phyloP scores from a whole-genome alignment of 495 filamentous ascomycete species.

The Xylona heveae region DNA sequence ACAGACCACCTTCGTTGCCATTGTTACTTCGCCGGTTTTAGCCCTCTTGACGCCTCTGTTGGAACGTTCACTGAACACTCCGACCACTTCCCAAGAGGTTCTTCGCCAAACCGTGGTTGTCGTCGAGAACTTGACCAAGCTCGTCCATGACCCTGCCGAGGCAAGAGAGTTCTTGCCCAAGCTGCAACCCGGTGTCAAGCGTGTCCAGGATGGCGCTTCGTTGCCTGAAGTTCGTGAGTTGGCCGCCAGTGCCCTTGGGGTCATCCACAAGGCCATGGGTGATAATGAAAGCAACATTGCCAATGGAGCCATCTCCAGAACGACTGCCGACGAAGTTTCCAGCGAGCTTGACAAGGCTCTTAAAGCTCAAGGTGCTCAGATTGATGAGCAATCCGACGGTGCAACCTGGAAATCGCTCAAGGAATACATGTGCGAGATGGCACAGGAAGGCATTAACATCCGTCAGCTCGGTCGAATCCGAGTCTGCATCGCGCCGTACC shows the following conservation, averaged over 20 bases:
- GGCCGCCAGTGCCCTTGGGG: conserved; percentile 56
- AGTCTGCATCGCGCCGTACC: conserved; percentile 44
- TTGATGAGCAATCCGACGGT: conserved; percentile 30
- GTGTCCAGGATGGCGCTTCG: conserved; percentile 67
- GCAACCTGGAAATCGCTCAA: conserved; percentile 46
- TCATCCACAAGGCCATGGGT: conserved; percentile 89
- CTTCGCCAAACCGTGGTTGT: conserved; percentile 90
- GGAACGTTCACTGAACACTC: conserved; percentile 78
- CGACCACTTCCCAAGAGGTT: conserved; percentile 80
- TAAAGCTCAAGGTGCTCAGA: conserved; percentile 40
- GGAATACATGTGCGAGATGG: conserved; percentile 64
- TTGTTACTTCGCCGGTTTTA: conserved; percentile 92
- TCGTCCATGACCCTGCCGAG: conserved; percentile 94
- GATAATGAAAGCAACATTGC: conserved; percentile 36
- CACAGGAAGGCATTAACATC: conserved; percentile 73
- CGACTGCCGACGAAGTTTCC: conserved; percentile 52
- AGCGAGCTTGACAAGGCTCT: conserved; percentile 54
- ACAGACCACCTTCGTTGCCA: conserved; percentile 95
- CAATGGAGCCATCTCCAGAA: conserved; percentile 36
- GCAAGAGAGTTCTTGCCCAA: conserved; percentile 91
- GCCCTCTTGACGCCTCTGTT: conserved; percentile 93
- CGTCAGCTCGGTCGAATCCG: conserved; percentile 54
- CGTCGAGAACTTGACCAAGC: conserved; percentile 96
- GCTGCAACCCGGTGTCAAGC: conserved; percentile 82
- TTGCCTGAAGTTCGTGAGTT: conserved; percentile 88